Evolutionary conservation across 371 early-diverging fungal genomes (phyloP).

Genomic region (Saksenaea oblongispora): DNA sequence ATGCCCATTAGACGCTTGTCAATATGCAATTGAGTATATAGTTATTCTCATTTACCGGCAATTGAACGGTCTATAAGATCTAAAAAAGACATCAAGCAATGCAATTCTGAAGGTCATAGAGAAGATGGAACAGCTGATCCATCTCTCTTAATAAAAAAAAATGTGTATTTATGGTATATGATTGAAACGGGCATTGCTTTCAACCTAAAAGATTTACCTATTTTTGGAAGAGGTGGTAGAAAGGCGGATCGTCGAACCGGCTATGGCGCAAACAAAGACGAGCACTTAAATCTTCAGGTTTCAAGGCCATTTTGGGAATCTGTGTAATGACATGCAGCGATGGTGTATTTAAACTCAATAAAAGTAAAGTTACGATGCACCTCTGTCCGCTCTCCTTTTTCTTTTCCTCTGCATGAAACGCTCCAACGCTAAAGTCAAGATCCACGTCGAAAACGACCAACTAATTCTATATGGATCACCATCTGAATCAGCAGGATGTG

Average conservation of each 20-base stretch:
- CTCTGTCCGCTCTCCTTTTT: not conserved
- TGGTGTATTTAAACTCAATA: not conserved
- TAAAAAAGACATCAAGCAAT: too few species aligned
- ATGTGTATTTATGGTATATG: too few species aligned
- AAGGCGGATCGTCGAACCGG: not conserved
- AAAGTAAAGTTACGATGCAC: not conserved
- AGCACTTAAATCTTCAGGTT: not conserved
- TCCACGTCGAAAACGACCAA: constrained; percentile 40
- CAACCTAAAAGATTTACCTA: not conserved
- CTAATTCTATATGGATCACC: constrained; percentile 42
- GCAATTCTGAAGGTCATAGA: too few species aligned
- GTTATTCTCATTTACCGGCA: too few species aligned
- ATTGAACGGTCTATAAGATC: too few species aligned
- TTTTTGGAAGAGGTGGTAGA: not conserved
- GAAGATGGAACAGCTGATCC: too few species aligned
- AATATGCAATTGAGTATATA: too few species aligned
- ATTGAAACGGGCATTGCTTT: too few species aligned
- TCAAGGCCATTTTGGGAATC: not conserved
- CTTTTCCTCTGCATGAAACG: not conserved
- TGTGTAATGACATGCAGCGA: not conserved
- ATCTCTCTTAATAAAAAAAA: too few species aligned
- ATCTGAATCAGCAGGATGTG: constrained; percentile 45
- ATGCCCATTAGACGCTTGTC: too few species aligned
- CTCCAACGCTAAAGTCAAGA: constrained; percentile 15
- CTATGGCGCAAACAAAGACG: not conserved